phyloP scores from a whole-genome alignment of 208 protist genomes.

The Crithidia fasciculata region DNA sequence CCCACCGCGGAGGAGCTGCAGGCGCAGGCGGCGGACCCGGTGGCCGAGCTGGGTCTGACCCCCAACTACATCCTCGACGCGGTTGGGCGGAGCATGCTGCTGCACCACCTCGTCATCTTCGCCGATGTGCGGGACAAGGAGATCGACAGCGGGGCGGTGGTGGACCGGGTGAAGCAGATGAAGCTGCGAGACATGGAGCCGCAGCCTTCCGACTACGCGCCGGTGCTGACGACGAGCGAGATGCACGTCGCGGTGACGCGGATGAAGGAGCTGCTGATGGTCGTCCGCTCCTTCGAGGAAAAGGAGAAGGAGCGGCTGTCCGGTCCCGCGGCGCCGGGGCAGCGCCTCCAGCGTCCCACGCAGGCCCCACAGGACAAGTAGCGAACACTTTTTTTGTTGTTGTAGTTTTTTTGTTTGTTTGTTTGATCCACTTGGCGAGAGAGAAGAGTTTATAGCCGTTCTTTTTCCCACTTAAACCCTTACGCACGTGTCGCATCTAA shows the following conservation, averaged over 20 bases:
- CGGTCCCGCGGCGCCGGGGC: constrained; percentile 4
- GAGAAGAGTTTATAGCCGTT: too few relatives aligned
- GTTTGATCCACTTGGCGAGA: too few relatives aligned
- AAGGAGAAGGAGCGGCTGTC: constrained; percentile 30
- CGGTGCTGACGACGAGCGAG: constrained; percentile 52
- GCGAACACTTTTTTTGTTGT: neutral
- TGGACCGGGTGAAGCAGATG: constrained; percentile 39
- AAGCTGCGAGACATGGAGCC: constrained; percentile 30
- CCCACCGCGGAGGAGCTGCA: constrained; percentile 35
- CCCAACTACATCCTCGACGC: constrained; percentile 83
- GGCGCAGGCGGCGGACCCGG: constrained; percentile 36
- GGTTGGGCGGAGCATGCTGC: constrained; percentile 83
- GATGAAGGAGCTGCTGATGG: constrained; percentile 64
- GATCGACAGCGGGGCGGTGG: constrained; percentile 61
- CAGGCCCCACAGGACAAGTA: neutral
- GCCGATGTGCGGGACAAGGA: constrained; percentile 69
- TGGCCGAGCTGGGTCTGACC: constrained; percentile 57
- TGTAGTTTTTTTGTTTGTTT: too few relatives aligned
- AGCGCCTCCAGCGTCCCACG: constrained; percentile 17
- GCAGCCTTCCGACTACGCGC: constrained; percentile 60
- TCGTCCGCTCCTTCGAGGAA: constrained; percentile 39
- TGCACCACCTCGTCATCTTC: constrained; percentile 78
- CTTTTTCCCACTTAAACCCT: too few relatives aligned
- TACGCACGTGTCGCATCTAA: too few relatives aligned
- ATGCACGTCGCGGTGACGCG: constrained; percentile 54